Evolutionary conservation across 805 yeast species (phyloP), one percentile per base, ranked within the genome.

Genomic region (Ascoidea tarda): DNA sequence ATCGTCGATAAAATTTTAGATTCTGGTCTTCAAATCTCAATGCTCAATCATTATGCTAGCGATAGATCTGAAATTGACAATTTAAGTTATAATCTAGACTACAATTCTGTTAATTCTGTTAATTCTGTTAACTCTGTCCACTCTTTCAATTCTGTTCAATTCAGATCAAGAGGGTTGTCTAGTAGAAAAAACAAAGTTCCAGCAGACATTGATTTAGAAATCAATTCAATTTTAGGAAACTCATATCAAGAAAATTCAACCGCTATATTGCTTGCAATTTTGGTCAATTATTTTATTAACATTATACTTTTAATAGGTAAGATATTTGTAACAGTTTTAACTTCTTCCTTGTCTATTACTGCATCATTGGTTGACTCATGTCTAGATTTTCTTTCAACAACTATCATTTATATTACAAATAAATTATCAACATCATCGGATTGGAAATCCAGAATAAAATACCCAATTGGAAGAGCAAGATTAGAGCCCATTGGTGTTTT

Each of bases 401-500:
- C 82, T 53, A 85, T 86, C 57, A 86, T 86, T 50, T 84, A 72
- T 66, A 63, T 76, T 49, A 77, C 85, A 51, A 81, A 84, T 57
- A 68, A 67, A 55, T 66, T 75, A 52, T 74, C 82, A 4, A 65
- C 68, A 6, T 21, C 28, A 21, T 21, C 28, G 28, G 28, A 21
- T 21, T 21, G 28, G 28, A 68, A 70, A 51, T 68, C 76, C 2
- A 58, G 58, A 1, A 50, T 58, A 2, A 66, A 67, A 33, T 80
- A 76, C 59, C 95, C 95, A 0, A 78, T 86, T 31, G 95, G 95
- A 2, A 70, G 86, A 49, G 72, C 80, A 46, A 74, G 89, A 55
- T 68, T 85, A 46, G 93, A 85, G 61, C 95, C 95, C 0, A 72
- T 85, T 53, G 93, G 95, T 0, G 84, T 85, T n/a, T 70, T 86